Percentiles rank a stretch among this genome's conserved stretches.
These are phyloP conservation scores for Barbarea vulgaris DNA, from an alignment of 345 rosid species.

Conservation along the genomic window DNA sequence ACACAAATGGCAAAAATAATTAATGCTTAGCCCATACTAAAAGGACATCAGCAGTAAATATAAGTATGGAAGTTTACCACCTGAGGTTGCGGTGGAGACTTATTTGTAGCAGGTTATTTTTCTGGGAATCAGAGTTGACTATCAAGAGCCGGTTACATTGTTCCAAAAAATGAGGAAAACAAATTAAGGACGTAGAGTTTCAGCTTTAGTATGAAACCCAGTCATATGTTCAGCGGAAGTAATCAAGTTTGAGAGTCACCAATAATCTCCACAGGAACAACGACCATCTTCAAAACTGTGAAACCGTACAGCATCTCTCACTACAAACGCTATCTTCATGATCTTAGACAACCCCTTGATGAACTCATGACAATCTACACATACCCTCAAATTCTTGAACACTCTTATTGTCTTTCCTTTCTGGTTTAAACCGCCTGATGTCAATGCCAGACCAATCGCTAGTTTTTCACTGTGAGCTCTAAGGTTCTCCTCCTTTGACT, in stretches of 20 bases:
- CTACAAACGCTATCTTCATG: slow-evolving; percentile 51
- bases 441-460: slow-evolving; percentile 79
- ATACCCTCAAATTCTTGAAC: slow-evolving; percentile 83
- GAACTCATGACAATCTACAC: slow-evolving; percentile 83
- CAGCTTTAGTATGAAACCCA: neutral
- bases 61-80: neutral
- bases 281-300: slow-evolving; percentile 70
- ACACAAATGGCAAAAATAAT: neutral
- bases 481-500: slow-evolving; percentile 73
- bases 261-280: slow-evolving; percentile 72
- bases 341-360: slow-evolving; percentile 72
- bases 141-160: neutral
- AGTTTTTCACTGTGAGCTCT: slow-evolving; percentile 85
- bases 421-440: slow-evolving; percentile 45
- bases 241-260: slow-evolving; percentile 43
- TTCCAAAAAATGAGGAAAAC: neutral
- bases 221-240: neutral
- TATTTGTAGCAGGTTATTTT: neutral
- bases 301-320: slow-evolving; percentile 85
- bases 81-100: neutral
- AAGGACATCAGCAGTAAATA: neutral
- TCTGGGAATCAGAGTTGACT: neutral
- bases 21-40: neutral
- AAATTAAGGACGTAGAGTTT: neutral
- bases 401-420: slow-evolving; percentile 55